Evolutionary conservation across 768 basidiomycete genomes (phyloP).

Genomic region (Leccinum subtestaceum): DNA sequence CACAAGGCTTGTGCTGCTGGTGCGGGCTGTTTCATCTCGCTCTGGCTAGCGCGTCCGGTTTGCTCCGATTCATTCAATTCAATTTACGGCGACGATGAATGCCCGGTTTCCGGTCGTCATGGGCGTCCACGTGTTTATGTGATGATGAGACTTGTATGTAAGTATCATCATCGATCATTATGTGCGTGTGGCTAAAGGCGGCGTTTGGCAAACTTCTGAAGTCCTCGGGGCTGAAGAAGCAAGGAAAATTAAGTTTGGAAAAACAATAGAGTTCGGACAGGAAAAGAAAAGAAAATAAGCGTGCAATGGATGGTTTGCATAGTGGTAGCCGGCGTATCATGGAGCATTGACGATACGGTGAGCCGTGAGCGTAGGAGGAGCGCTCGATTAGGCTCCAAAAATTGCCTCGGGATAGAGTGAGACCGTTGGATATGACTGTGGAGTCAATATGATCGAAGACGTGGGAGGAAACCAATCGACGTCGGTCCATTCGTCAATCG

Average conservation of each 20-base stretch:
- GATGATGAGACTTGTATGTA: not conserved
- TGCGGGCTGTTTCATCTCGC: not conserved
- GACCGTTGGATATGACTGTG: not conserved
- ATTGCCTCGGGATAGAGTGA: not conserved
- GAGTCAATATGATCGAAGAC: not conserved
- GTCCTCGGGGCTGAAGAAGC: not conserved
- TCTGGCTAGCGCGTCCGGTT: not conserved
- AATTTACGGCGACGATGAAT: not conserved
- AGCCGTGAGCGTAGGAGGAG: not conserved
- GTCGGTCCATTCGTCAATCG: not conserved
- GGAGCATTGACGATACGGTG: not conserved
- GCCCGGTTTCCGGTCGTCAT: not conserved
- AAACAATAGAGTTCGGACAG: not conserved
- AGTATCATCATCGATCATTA: not conserved
- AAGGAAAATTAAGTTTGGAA: not conserved
- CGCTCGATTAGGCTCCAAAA: not conserved
- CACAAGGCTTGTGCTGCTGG: not conserved
- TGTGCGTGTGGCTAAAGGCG: not conserved
- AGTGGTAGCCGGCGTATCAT: not conserved
- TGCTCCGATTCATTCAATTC: not conserved
- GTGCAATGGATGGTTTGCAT: not conserved
- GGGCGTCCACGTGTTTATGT: not conserved
- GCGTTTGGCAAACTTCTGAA: not conserved
- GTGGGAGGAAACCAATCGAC: not conserved
- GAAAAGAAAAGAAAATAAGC: not conserved